phyloP scores from a whole-genome alignment of 176 grass and related monocot species.

The Secale cereale region DNA sequence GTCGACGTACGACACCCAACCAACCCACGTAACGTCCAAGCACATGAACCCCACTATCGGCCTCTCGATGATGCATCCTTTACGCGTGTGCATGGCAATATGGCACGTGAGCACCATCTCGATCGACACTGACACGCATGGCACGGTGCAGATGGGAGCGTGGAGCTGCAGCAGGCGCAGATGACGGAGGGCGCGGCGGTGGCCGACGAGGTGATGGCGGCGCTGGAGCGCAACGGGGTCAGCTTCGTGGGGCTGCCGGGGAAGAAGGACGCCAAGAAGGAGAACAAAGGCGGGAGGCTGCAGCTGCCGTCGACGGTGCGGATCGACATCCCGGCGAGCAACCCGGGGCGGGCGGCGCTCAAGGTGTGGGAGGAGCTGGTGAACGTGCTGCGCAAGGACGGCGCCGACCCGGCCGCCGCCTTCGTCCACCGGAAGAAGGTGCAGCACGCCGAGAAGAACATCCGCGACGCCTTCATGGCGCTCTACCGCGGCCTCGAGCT shows the following conservation, averaged over 20 bases:
- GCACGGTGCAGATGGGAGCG: slow-evolving; percentile 21
- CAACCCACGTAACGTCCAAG: neutral
- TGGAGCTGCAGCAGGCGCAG: slow-evolving; percentile 30
- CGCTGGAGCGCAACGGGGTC: slow-evolving; percentile 83
- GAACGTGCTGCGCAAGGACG: slow-evolving; percentile 80
- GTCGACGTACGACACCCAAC: neutral
- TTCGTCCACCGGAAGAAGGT: slow-evolving; percentile 82
- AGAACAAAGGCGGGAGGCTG: slow-evolving; percentile 16
- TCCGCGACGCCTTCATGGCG: slow-evolving; percentile 70
- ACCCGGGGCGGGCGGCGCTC: slow-evolving; percentile 50
- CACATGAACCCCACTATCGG: slow-evolving; percentile 21
- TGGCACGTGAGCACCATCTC: neutral
- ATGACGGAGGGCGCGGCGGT: slow-evolving; percentile 49
- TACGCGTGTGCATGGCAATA: slow-evolving; percentile 8
- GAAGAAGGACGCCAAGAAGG: slow-evolving; percentile 64
- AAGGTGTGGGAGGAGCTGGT: slow-evolving; percentile 86
- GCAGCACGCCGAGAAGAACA: slow-evolving; percentile 94
- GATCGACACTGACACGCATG: no score
- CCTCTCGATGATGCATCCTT: neutral
- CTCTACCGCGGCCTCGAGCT: slow-evolving; percentile 74
- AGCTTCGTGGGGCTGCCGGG: slow-evolving; percentile 47
- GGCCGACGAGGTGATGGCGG: slow-evolving; percentile 85
- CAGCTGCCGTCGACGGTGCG: slow-evolving; percentile 43
- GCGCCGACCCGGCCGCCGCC: slow-evolving; percentile 46
- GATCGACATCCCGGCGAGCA: slow-evolving; percentile 87